These are phyloP conservation scores for Pseudozyma thailandica DNA, from an alignment of 1,284 basidiomycete species.

Conservation along the genomic window DNA sequence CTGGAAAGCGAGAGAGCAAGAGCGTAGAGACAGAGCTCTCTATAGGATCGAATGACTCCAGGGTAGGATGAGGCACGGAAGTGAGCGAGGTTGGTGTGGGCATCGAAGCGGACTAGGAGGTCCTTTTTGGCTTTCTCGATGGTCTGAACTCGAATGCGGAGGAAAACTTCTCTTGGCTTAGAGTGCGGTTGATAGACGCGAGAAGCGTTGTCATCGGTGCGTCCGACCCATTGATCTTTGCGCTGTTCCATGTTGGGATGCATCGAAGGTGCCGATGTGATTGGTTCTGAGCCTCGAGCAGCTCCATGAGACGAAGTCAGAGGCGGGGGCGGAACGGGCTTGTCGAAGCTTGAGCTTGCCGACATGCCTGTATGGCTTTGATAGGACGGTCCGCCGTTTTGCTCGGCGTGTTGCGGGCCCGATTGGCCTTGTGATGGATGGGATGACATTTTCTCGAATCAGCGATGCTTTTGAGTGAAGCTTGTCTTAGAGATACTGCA, in stretches of 20 bases:
- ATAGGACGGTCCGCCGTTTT: slow-evolving; percentile 15
- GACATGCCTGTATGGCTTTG: slow-evolving; percentile 23
- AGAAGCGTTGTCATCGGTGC: slow-evolving; percentile 11
- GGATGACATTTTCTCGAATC: slow-evolving; percentile 1
- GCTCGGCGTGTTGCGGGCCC: neutral
- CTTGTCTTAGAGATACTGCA: neutral
- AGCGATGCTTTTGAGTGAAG: neutral
- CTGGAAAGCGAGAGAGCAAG: slow-evolving; percentile 49
- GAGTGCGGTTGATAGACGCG: slow-evolving; percentile 43
- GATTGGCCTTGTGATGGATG: slow-evolving; percentile 7
- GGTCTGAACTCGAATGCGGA: slow-evolving; percentile 40
- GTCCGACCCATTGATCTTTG: slow-evolving; percentile 13
- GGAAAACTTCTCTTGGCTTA: slow-evolving; percentile 40
- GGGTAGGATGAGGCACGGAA: slow-evolving; percentile 53
- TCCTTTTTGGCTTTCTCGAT: slow-evolving; percentile 56
- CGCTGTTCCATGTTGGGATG: slow-evolving; percentile 43
- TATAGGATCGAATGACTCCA: slow-evolving; percentile 51
- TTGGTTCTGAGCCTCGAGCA: neutral
- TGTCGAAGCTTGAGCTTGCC: slow-evolving; percentile 11
- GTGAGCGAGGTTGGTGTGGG: slow-evolving; percentile 59
- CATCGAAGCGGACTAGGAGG: slow-evolving; percentile 50
- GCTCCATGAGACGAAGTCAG: neutral
- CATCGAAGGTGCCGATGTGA: slow-evolving; percentile 5
- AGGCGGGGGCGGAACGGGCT: slow-evolving; percentile 34
- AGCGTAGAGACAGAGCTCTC: slow-evolving; percentile 56